Conservation (phyloP, 176 grass and related monocot genomes). For the Secale cereale region DNA sequence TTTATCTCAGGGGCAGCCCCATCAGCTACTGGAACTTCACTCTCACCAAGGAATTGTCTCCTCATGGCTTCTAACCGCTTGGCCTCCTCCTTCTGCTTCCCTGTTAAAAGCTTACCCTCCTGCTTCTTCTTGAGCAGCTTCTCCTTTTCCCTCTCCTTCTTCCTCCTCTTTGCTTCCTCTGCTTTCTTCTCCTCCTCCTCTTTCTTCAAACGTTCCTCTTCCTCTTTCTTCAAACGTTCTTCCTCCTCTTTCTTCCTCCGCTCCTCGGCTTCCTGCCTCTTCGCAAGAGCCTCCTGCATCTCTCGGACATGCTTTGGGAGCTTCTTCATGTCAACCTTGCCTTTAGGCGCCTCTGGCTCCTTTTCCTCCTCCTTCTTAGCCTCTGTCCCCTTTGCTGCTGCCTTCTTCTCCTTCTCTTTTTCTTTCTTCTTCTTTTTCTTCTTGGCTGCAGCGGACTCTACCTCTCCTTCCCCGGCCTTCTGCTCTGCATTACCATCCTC, state of each 20-base stretch:
- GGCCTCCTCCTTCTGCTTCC: slow-evolving; percentile 86
- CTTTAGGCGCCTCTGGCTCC: slow-evolving; percentile 59
- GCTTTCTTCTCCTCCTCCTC: slow-evolving; percentile 76
- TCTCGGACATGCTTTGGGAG: slow-evolving; percentile 70
- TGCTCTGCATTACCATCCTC: slow-evolving; percentile 48
- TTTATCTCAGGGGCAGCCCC: slow-evolving; percentile 50
- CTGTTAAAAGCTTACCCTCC: slow-evolving; percentile 88
- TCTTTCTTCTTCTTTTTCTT: slow-evolving; percentile 99
- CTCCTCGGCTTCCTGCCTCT: slow-evolving; percentile 74
- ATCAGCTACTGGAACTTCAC: slow-evolving; percentile 52
- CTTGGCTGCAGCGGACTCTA: slow-evolving; percentile 72
- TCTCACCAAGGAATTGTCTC: slow-evolving; percentile 83
- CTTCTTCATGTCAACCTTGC: slow-evolving; percentile 82
- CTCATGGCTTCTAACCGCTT: slow-evolving; percentile 92
- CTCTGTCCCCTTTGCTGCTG: slow-evolving; percentile 51
- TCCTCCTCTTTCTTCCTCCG: slow-evolving; percentile 78
- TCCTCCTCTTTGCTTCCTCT: slow-evolving; percentile 85
- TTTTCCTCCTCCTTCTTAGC: slow-evolving; percentile 49
- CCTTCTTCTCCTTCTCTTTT: slow-evolving; percentile 94
- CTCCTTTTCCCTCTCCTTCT: slow-evolving; percentile 87
- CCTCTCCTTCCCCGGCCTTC: slow-evolving; percentile 70
- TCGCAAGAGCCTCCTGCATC: slow-evolving; percentile 84
- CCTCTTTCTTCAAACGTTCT: slow-evolving; percentile 71
- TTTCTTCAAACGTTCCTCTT: slow-evolving; percentile 56
- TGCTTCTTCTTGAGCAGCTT: slow-evolving; percentile 80